phyloP scores from a whole-genome alignment of 495 filamentous ascomycete genomes.

The Amniculicola lignicola region DNA sequence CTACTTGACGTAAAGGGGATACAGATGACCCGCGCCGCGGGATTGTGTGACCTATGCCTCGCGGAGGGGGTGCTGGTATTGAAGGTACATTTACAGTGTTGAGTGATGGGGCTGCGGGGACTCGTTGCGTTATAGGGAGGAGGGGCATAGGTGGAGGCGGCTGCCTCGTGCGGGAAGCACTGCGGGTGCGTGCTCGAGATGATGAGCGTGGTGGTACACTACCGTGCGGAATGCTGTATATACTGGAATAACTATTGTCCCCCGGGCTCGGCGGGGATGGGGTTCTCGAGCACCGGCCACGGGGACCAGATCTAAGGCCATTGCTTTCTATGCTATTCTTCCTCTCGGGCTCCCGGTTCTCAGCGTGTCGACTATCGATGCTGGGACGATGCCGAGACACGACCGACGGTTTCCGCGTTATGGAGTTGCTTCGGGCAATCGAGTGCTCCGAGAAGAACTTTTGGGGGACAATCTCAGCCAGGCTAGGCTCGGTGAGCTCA shows the following conservation, averaged over 20 bases:
- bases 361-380: slow-evolving; percentile 23
- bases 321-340: slow-evolving; percentile 15
- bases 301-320: slow-evolving; percentile 23
- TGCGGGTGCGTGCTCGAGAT: slow-evolving; percentile 29
- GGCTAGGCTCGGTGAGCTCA: slow-evolving; percentile 45
- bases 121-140: slow-evolving; percentile 8
- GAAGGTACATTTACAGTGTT: slow-evolving; percentile 9
- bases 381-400: slow-evolving; percentile 28
- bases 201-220: slow-evolving; percentile 42
- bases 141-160: slow-evolving; percentile 12
- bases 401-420: slow-evolving; percentile 24
- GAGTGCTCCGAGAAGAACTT: slow-evolving; percentile 15
- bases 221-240: slow-evolving; percentile 40
- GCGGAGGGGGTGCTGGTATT: slow-evolving; percentile 21
- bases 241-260: slow-evolving; percentile 37
- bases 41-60: slow-evolving; percentile 33
- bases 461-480: slow-evolving; percentile 37
- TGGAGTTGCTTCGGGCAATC: slow-evolving; percentile 11
- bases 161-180: slow-evolving; percentile 12
- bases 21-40: slow-evolving; percentile 33
- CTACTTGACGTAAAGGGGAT: slow-evolving; percentile 39
- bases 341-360: slow-evolving; percentile 20
- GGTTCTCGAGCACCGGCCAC: slow-evolving; percentile 23
- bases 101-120: slow-evolving; percentile 11
- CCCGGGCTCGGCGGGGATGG: slow-evolving; percentile 33